Conservation (phyloP, 257 asterid genomes). For the Plantago major region DNA sequence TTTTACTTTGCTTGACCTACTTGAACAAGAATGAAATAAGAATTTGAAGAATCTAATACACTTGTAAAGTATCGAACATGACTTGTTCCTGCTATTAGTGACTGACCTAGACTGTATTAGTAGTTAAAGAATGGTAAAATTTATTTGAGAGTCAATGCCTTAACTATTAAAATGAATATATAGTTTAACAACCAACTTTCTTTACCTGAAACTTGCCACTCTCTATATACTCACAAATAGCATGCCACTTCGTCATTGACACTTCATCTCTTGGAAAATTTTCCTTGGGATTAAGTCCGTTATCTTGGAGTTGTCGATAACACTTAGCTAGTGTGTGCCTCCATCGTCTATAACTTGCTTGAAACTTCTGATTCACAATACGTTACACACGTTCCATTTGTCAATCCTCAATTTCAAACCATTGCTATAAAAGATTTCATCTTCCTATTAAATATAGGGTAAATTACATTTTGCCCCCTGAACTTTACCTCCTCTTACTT, state of each 20-base stretch:
- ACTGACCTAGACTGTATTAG: not conserved
- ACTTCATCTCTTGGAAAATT: not conserved
- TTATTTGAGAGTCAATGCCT: too few relatives aligned
- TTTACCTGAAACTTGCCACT: not conserved
- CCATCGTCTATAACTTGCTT: conserved; percentile 1
- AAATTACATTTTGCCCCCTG: too few relatives aligned
- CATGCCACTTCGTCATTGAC: not conserved
- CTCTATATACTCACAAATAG: not conserved
- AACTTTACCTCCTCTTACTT: too few relatives aligned
- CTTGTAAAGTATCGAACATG: not conserved
- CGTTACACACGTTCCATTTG: not conserved
- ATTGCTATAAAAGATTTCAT: too few relatives aligned
- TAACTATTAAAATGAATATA: too few relatives aligned
- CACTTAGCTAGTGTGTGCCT: not conserved
- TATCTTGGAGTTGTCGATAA: too few relatives aligned
- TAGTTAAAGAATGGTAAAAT: not conserved
- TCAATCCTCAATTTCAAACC: not conserved
- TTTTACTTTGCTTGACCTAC: not conserved
- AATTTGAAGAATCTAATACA: not conserved
- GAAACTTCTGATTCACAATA: not conserved
- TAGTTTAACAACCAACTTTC: not conserved
- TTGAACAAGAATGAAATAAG: too few relatives aligned
- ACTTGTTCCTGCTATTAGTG: not conserved
- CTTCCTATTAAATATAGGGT: too few relatives aligned
- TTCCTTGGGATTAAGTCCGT: not conserved